Conservation (phyloP, 345 rosid species). For the Citrus cavaleriei region DNA sequence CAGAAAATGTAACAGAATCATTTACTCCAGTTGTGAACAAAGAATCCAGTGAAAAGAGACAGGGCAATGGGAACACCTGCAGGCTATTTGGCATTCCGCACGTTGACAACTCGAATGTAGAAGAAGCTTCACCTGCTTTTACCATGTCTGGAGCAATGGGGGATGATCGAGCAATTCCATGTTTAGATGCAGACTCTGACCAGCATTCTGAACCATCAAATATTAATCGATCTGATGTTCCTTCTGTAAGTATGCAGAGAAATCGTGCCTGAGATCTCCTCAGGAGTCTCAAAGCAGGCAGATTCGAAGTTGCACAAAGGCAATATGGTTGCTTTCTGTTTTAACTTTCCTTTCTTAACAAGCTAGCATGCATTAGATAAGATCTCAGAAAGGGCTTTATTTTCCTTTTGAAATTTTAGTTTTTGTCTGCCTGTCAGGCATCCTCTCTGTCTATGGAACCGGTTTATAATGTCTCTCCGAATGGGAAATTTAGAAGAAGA, state of each 20-base stretch:
- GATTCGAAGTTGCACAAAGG: slow-evolving; percentile 96
- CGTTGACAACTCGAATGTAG: slow-evolving; percentile 56
- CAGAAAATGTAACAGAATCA: slow-evolving; percentile 58
- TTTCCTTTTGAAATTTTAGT: too few species aligned
- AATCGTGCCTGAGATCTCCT: slow-evolving; percentile 74
- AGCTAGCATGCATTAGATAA: neutral
- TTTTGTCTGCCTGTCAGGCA: neutral
- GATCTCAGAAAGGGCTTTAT: neutral
- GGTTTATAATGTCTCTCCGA: slow-evolving; percentile 54
- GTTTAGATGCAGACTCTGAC: slow-evolving; percentile 63
- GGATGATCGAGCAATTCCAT: slow-evolving; percentile 45
- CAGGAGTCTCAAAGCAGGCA: slow-evolving; percentile 88
- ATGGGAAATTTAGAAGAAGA: slow-evolving; percentile 39
- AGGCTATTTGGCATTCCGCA: slow-evolving; percentile 88
- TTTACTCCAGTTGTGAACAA: slow-evolving; percentile 54
- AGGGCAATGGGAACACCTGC: slow-evolving; percentile 55
- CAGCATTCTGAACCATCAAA: slow-evolving; percentile 73
- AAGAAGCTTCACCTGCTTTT: slow-evolving; percentile 47
- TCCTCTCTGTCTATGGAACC: slow-evolving; percentile 13
- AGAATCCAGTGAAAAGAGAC: slow-evolving; percentile 60
- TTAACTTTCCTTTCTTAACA: neutral
- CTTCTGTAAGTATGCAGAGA: slow-evolving; percentile 71
- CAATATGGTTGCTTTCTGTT: slow-evolving; percentile 13
- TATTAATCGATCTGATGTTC: slow-evolving; percentile 49
- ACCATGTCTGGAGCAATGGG: slow-evolving; percentile 37